Evolutionary conservation across 1,139 yeast species (phyloP).

Genomic region (Protomyces inundatus): DNA sequence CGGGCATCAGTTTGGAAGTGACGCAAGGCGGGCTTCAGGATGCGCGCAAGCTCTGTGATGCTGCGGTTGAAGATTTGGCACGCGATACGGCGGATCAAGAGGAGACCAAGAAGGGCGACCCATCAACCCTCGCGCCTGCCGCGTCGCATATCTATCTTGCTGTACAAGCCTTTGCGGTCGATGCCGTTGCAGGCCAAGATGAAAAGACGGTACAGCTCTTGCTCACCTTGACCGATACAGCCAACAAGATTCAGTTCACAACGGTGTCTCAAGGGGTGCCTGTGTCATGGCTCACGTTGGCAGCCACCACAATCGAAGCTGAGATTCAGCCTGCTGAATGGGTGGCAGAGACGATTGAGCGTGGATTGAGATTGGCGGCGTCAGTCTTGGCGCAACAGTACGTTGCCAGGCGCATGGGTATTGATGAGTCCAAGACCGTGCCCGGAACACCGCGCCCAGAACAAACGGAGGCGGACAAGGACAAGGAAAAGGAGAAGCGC

Average conservation of each 20-base stretch:
- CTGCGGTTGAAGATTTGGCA: conserved; percentile 6
- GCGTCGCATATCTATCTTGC: not conserved
- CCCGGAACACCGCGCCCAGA: not conserved
- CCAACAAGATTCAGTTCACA: conserved; percentile 66
- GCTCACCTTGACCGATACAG: conserved; percentile 66
- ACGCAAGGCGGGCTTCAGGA: conserved; percentile 6
- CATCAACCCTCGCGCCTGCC: conserved; percentile 9
- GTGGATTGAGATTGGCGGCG: conserved; percentile 69
- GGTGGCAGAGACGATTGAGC: conserved; percentile 90
- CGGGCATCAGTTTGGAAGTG: not conserved
- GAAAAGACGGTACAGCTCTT: conserved; percentile 46
- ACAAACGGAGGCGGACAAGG: not conserved
- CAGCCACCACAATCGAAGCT: conserved; percentile 43
- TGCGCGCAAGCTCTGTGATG: conserved; percentile 8
- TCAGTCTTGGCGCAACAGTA: conserved; percentile 88
- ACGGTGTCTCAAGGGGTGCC: conserved; percentile 90
- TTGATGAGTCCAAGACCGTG: conserved; percentile 5
- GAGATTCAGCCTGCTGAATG: conserved; percentile 70
- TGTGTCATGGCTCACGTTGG: conserved; percentile 80
- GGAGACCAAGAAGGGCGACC: not conserved
- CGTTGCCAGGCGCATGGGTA: conserved; percentile 86
- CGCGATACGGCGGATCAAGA: not conserved
- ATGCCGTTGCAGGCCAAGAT: conserved; percentile 35
- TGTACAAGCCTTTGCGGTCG: not conserved
- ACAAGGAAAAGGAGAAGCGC: not conserved